Percentiles rank a stretch among this genome's conserved stretches.
phyloP scores from a whole-genome alignment of 345 rosid species.

The Sapria himalayana region DNA sequence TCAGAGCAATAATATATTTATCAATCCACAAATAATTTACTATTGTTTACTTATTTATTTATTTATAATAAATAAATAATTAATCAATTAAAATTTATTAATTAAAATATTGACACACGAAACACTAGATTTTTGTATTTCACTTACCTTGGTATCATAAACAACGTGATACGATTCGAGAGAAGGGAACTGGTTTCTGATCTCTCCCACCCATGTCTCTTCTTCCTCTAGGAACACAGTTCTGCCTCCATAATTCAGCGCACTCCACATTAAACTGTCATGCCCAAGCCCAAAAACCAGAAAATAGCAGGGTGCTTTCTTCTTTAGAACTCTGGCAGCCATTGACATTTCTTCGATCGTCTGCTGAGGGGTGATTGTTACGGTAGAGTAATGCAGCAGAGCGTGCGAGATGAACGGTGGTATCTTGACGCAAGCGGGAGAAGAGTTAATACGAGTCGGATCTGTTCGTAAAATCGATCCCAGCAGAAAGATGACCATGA shows the following conservation, averaged over 20 bases:
- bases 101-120: too few relatives aligned
- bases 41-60: too few relatives aligned
- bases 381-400: constrained; percentile 58
- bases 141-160: constrained; percentile 59
- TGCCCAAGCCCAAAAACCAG: constrained; percentile 82
- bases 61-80: too few relatives aligned
- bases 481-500: too few relatives aligned
- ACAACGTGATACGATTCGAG: constrained; percentile 51
- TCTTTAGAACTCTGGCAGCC: constrained; percentile 29
- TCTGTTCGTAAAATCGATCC: too few relatives aligned
- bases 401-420: constrained; percentile 46
- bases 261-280: constrained; percentile 81
- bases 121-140: too few relatives aligned
- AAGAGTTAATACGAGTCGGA: constrained; percentile 11
- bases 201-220: constrained; percentile 61
- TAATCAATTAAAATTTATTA: too few relatives aligned
- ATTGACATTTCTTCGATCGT: constrained; percentile 53
- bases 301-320: constrained; percentile 76
- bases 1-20: too few relatives aligned
- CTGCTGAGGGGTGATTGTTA: constrained; percentile 74
- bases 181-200: constrained; percentile 37
- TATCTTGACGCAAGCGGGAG: constrained; percentile 27
- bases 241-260: constrained; percentile 72
- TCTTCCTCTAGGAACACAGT: constrained; percentile 84
- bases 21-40: too few relatives aligned